Conservation (phyloP, 371 early-diverging fungal genomes). For the Rhizopus sp. region DNA sequence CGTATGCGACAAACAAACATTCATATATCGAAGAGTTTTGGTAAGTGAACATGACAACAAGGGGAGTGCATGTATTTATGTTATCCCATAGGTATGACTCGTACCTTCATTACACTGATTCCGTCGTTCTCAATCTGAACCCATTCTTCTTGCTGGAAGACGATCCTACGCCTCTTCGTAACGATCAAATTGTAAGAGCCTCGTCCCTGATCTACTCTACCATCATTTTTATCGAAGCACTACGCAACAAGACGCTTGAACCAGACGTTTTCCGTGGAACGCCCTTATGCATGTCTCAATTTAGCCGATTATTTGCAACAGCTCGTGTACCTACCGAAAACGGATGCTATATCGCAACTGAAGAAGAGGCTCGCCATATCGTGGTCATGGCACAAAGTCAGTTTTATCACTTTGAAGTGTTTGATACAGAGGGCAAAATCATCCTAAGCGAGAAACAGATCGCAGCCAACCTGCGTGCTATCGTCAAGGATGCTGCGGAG, state of each 20-base stretch:
- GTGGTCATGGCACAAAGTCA: constrained; percentile 67
- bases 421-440: constrained; percentile 52
- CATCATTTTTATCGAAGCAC: constrained; percentile 52
- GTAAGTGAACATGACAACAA: constrained; percentile 24
- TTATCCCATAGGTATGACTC: constrained; percentile 41
- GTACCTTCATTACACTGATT: constrained; percentile 46
- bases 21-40: constrained; percentile 62
- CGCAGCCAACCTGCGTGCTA: constrained; percentile 48
- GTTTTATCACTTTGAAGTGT: constrained; percentile 69
- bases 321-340: constrained; percentile 61
- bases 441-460: constrained; percentile 53
- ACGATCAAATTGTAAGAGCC: constrained; percentile 53
- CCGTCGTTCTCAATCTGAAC: constrained; percentile 54
- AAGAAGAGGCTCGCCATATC: constrained; percentile 54
- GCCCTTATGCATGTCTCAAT: constrained; percentile 72
- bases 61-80: background rate
- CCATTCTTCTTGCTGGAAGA: constrained; percentile 57
- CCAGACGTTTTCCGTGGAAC: constrained; percentile 68
- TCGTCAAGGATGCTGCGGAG: constrained; percentile 37
- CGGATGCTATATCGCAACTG: constrained; percentile 53
- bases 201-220: constrained; percentile 57
- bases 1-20: constrained; percentile 59
- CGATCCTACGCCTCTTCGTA: constrained; percentile 54
- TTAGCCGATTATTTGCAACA: constrained; percentile 61
- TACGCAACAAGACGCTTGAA: constrained; percentile 52